Conservation (phyloP, 495 filamentous ascomycete genomes). For the Xylaria flabelliformis region DNA sequence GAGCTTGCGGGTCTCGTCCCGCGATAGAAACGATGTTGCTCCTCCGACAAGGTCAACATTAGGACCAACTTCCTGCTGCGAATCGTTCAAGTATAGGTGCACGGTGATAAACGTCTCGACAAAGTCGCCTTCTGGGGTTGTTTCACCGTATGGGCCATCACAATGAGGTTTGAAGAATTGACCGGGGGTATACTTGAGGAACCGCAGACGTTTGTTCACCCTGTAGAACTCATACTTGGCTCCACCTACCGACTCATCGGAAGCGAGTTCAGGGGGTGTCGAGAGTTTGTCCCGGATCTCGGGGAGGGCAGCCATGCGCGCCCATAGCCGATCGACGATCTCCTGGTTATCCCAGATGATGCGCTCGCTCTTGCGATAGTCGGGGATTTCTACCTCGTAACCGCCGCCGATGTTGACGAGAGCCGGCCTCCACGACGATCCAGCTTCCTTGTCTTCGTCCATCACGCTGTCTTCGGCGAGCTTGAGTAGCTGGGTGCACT, state of each 20-base stretch:
- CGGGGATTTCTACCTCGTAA: slow-evolving; percentile 59
- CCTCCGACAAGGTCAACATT: slow-evolving; percentile 62
- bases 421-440: slow-evolving; percentile 62
- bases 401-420: slow-evolving; percentile 74
- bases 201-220: slow-evolving; percentile 82
- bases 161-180: slow-evolving; percentile 83
- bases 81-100: slow-evolving; percentile 81
- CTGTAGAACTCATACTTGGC: slow-evolving; percentile 59
- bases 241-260: background rate
- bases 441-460: slow-evolving; percentile 29
- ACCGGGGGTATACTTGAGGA: slow-evolving; percentile 76
- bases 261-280: slow-evolving; percentile 24
- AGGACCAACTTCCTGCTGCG: slow-evolving; percentile 42
- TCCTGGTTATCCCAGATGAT: slow-evolving; percentile 75
- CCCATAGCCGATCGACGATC: slow-evolving; percentile 67
- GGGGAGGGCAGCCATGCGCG: slow-evolving; percentile 48
- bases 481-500: slow-evolving; percentile 63
- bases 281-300: slow-evolving; percentile 41
- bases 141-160: slow-evolving; percentile 71
- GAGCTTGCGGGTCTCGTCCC: slow-evolving; percentile 52
- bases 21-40: slow-evolving; percentile 70
- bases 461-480: slow-evolving; percentile 62
- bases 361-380: slow-evolving; percentile 71
- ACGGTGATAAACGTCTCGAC: slow-evolving; percentile 73
- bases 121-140: slow-evolving; percentile 51